phyloP scores from a whole-genome alignment of 495 filamentous ascomycete genomes.

The Hypoxylon lienhwacheense region DNA sequence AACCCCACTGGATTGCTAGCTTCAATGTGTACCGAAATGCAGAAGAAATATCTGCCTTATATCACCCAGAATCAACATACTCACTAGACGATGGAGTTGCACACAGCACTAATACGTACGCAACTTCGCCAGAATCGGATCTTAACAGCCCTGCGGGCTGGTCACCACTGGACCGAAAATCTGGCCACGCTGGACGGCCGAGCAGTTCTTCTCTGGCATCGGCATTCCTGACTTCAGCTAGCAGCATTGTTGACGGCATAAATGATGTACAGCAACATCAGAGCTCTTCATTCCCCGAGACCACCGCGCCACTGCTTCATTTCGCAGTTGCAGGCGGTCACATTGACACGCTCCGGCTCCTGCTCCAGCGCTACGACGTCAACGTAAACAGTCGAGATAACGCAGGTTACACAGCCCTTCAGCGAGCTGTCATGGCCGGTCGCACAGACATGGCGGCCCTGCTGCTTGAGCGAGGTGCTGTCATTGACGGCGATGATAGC shows the following conservation, averaged over 20 bases:
- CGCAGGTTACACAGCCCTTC: constrained; percentile 37
- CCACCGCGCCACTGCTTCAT: constrained; percentile 39
- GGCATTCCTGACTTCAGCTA: constrained; percentile 25
- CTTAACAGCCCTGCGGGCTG: constrained; percentile 32
- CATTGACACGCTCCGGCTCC: constrained; percentile 34
- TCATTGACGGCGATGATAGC: constrained; percentile 33
- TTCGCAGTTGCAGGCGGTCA: constrained; percentile 38
- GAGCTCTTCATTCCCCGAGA: constrained; percentile 33
- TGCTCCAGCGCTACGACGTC: constrained; percentile 37
- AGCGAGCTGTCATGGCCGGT: constrained; percentile 38
- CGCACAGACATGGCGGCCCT: constrained; percentile 40
- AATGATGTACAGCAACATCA: constrained; percentile 25
- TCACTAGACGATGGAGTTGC: constrained; percentile 34
- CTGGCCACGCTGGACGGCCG: constrained; percentile 13
- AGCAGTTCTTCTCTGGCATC: constrained; percentile 34
- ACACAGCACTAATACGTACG: constrained; percentile 32
- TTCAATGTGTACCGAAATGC: constrained; percentile 33
- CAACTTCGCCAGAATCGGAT: constrained; percentile 37
- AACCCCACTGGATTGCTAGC: constrained; percentile 16
- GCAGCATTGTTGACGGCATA: constrained; percentile 21
- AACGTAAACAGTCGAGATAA: constrained; percentile 36
- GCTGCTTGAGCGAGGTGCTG: constrained; percentile 37
- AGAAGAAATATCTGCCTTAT: constrained; percentile 35
- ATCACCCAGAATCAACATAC: constrained; percentile 36
- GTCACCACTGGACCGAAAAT: constrained; percentile 35